Conservation (phyloP, 306 rosid species). For the Delonix regia region DNA sequence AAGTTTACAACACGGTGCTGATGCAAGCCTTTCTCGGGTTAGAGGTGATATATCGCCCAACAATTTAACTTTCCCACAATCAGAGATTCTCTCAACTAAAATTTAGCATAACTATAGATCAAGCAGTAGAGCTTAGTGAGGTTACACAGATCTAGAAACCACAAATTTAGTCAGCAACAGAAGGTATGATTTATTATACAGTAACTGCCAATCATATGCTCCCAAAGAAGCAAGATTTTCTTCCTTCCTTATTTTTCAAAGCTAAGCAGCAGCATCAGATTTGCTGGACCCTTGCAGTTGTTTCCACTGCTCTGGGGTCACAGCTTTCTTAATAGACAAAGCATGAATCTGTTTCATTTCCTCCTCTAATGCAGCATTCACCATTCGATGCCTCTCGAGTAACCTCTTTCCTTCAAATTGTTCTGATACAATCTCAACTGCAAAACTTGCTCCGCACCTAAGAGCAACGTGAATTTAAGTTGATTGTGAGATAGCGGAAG, state of each 20-base stretch:
- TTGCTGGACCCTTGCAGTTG: constrained; percentile 67
- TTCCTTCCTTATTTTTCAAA: neutral
- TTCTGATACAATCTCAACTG: constrained; percentile 74
- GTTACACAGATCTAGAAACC: constrained; percentile 19
- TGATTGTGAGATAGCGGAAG: neutral
- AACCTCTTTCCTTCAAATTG: constrained; percentile 86
- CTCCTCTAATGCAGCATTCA: constrained; percentile 75
- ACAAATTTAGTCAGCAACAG: constrained; percentile 17
- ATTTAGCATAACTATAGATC: neutral
- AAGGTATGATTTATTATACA: constrained; percentile 31
- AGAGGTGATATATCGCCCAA: neutral
- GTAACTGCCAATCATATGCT: constrained; percentile 27
- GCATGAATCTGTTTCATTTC: constrained; percentile 97
- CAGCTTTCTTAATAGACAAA: constrained; percentile 85
- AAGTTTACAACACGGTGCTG: neutral
- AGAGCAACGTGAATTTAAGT: constrained; percentile 11
- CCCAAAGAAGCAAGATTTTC: constrained; percentile 43
- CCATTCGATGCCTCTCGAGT: constrained; percentile 89
- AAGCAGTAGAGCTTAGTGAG: neutral
- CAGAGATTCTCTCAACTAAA: neutral
- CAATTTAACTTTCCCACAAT: neutral
- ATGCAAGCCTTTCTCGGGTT: neutral
- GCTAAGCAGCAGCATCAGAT: constrained; percentile 49
- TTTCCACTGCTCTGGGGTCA: constrained; percentile 93
- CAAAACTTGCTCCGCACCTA: constrained; percentile 91